Percentiles rank a stretch among this genome's conserved stretches.
These are phyloP conservation scores for Geotrichum restrictum DNA, from an alignment of 1,139 yeast genomes.

Conservation along the genomic window DNA sequence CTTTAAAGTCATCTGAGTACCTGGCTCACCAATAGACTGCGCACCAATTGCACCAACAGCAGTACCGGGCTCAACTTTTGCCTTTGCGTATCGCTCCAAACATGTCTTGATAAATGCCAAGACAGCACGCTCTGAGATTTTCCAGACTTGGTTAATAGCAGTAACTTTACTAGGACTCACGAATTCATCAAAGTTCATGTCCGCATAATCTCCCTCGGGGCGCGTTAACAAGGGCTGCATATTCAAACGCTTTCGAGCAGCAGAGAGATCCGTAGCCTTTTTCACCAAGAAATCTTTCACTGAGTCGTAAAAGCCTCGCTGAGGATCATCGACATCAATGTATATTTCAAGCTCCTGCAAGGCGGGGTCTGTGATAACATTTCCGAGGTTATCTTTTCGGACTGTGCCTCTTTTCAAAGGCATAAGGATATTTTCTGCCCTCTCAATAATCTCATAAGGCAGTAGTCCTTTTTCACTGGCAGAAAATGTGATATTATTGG, in stretches of 20 bases:
- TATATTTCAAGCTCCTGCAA: conserved; percentile 33
- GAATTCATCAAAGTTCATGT: conserved; percentile 48
- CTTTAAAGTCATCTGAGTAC: conserved; percentile 97
- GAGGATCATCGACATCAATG: conserved; percentile 82
- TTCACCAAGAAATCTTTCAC: conserved; percentile 57
- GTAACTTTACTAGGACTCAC: conserved; percentile 37
- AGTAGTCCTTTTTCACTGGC: conserved; percentile 53
- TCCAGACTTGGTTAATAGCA: conserved; percentile 69
- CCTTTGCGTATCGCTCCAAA: conserved; percentile 75
- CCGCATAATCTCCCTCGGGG: conserved; percentile 42
- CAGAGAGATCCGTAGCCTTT: conserved; percentile 57
- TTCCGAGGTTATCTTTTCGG: conserved; percentile 72
- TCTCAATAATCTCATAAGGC: conserved; percentile 65
- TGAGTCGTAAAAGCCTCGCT: conserved; percentile 74
- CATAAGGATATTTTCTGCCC: conserved; percentile 52
- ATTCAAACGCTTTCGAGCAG: conserved; percentile 54
- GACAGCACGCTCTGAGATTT: conserved; percentile 61
- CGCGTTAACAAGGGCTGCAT: conserved; percentile 46
- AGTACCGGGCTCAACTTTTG: conserved; percentile 97
- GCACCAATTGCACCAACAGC: conserved; percentile 99
- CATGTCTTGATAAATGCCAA: conserved; percentile 71
- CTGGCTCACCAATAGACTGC: conserved; percentile 98
- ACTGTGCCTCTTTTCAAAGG: conserved; percentile 60
- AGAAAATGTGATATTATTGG: conserved; percentile 65
- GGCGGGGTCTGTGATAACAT: conserved; percentile 45